A percentile compares a stretch with the other conserved stretches of the same genome.
These are phyloP conservation scores for Phytophthora fragariaefolia DNA, from an alignment of 352 stramenopile genomes.

Conservation along the genomic window DNA sequence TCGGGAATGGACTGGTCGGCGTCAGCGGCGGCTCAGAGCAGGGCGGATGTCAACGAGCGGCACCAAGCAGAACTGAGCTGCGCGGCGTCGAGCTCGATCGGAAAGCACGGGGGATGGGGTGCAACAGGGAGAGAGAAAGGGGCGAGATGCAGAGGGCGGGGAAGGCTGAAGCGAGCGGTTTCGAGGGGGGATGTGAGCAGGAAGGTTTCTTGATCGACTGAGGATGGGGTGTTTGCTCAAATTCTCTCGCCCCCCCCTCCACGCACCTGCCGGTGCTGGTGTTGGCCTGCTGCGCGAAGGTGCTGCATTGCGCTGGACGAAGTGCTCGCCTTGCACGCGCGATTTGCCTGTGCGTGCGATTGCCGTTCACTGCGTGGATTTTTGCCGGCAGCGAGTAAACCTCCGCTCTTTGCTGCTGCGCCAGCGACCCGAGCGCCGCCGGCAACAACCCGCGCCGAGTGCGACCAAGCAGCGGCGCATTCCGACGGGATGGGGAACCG, in stretches of 20 bases:
- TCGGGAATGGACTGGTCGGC: conserved; percentile 29
- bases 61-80: conserved; percentile 31
- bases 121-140: too few species aligned
- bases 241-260: too few species aligned
- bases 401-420: conserved; percentile 23
- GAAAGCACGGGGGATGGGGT: conserved; percentile 13
- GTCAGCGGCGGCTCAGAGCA: conserved; percentile 11
- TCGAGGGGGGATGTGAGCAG: not conserved
- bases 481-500: conserved; percentile 33
- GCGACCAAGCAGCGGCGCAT: conserved; percentile 17
- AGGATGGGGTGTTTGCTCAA: conserved; percentile 14
- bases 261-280: too few species aligned
- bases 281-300: too few species aligned
- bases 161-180: not conserved
- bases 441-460: not conserved
- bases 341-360: not conserved
- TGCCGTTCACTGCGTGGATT: not conserved
- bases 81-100: not conserved
- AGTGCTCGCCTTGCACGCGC: not conserved
- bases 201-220: not conserved
- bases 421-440: not conserved
- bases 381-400: not conserved
- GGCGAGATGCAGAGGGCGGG: too few species aligned
- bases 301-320: too few species aligned
- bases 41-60: too few species aligned